phyloP scores from a whole-genome alignment of 2,329 filamentous ascomycete species.

The Apiospora saccharicola region DNA sequence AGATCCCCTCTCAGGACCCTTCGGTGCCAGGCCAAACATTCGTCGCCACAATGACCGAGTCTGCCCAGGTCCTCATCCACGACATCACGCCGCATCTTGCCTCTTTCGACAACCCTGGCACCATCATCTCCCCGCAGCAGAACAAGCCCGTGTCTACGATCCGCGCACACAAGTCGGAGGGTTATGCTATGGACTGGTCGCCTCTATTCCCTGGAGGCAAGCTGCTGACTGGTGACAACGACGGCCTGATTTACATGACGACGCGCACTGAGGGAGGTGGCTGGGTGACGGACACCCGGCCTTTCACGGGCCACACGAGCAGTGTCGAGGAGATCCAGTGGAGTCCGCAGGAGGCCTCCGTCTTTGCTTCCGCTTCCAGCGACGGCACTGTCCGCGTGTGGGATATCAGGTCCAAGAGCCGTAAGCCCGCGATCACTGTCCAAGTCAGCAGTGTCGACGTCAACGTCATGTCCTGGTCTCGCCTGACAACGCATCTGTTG shows the following conservation, averaged over 20 bases:
- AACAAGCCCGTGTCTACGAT: conserved; percentile 90
- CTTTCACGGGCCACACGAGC: conserved; percentile 83
- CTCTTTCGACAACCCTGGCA: conserved; percentile 90
- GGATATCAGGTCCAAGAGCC: conserved; percentile 91
- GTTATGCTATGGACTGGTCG: conserved; percentile 98
- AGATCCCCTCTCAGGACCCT: conserved; percentile 75
- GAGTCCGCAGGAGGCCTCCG: conserved; percentile 91
- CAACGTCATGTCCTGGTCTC: conserved; percentile 96
- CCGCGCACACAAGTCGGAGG: conserved; percentile 89
- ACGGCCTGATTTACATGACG: conserved; percentile 88
- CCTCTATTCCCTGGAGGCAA: conserved; percentile 81
- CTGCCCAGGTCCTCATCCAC: conserved; percentile 87
- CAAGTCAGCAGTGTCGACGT: conserved; percentile 86
- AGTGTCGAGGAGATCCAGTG: conserved; percentile 96
- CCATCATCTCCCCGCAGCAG: conserved; percentile 78
- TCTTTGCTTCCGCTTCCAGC: conserved; percentile 92
- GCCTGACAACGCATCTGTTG: conserved; percentile 85
- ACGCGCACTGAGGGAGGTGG: conserved; percentile 86
- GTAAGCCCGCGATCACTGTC: conserved; percentile 86
- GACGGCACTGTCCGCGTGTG: conserved; percentile 96
- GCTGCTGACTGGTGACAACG: conserved; percentile 89
- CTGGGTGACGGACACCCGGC: conserved; percentile 84
- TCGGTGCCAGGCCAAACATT: conserved; percentile 80
- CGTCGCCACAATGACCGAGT: conserved; percentile 92
- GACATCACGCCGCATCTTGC: conserved; percentile 89